Percentiles rank a stretch among this genome's conserved stretches.
phyloP scores from a whole-genome alignment of 148 eudicot genomes.

The Chenopodium album region DNA sequence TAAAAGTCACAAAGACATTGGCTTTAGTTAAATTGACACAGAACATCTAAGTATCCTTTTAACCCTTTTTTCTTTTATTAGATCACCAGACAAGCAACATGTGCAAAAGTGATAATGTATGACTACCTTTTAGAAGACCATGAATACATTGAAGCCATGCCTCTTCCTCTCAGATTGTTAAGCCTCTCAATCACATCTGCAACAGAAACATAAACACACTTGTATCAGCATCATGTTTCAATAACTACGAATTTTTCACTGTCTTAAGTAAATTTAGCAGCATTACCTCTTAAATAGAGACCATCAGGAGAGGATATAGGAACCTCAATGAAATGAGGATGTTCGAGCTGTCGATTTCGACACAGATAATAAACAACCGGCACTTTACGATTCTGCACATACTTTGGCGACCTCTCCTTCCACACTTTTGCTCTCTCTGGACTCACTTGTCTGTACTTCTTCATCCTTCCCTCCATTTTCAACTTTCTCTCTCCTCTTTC shows the following conservation, averaged over 20 bases:
- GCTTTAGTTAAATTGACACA: neutral
- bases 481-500: constrained; percentile 13
- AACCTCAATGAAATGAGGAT: constrained; percentile 85
- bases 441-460: constrained; percentile 73
- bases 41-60: neutral
- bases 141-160: constrained; percentile 90
- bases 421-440: constrained; percentile 94
- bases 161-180: constrained; percentile 75
- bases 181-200: constrained; percentile 89
- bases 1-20: neutral
- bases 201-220: constrained; percentile 13
- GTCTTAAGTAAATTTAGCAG: neutral
- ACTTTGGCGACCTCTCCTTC: constrained; percentile 86
- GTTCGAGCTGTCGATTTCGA: constrained; percentile 78
- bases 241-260: neutral
- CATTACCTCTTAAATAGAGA: constrained; percentile 69
- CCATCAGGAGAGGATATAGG: constrained; percentile 63
- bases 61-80: neutral
- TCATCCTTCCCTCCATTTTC: constrained; percentile 71
- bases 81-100: neutral
- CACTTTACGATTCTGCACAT: constrained; percentile 60
- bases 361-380: constrained; percentile 79
- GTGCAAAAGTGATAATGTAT: neutral
- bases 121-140: constrained; percentile 98
- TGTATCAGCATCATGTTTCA: neutral